These are phyloP conservation scores for Blastomyces parvus DNA, from an alignment of 2,329 filamentous ascomycete genomes.

Conservation along the genomic window DNA sequence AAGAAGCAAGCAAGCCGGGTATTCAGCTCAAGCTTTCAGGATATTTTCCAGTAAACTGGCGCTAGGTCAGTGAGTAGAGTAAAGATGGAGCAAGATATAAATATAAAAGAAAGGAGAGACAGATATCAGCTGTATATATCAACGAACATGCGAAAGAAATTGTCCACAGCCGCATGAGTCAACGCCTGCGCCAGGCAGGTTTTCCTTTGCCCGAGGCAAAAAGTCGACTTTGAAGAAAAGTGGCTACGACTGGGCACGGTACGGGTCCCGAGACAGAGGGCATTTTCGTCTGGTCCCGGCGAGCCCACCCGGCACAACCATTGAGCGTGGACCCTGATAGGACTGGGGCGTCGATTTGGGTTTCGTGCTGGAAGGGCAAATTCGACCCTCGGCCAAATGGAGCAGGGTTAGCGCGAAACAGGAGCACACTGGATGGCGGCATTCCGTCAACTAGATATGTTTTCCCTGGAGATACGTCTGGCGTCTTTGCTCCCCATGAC, in stretches of 20 bases:
- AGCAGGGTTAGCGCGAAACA: neutral
- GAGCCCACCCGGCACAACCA: neutral
- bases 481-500: neutral
- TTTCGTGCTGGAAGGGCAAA: neutral
- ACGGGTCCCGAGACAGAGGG: neutral
- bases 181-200: neutral
- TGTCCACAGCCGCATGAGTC: neutral
- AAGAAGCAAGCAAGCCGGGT: neutral
- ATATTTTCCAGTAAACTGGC: neutral
- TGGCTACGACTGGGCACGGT: neutral
- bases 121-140: slow-evolving; percentile 6
- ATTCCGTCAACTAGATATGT: neutral
- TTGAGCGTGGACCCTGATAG: neutral
- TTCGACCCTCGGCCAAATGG: slow-evolving; percentile 10
- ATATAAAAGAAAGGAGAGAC: neutral
- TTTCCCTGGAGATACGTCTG: neutral
- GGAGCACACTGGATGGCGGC: neutral
- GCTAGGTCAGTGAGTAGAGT: neutral
- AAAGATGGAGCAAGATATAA: neutral
- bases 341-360: neutral
- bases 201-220: slow-evolving; percentile 11
- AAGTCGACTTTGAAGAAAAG: neutral
- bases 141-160: neutral
- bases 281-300: neutral
- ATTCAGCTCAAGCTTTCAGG: neutral